These are phyloP conservation scores for Kazachstania kunashirensis DNA, from an alignment of 805 yeast species.

Conservation along the genomic window DNA sequence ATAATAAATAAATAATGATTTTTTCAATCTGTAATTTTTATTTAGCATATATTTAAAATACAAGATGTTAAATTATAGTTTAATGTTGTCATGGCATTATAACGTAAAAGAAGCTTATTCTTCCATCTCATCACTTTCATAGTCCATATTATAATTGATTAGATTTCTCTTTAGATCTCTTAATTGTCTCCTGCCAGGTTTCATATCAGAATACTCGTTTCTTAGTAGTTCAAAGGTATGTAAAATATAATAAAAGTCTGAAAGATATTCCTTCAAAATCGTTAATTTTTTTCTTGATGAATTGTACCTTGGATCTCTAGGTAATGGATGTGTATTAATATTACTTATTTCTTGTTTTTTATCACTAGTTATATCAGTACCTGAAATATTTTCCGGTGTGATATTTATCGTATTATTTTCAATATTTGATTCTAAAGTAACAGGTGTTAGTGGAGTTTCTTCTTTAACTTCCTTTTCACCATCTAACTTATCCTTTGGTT, in stretches of 20 bases:
- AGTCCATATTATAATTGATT: conserved; percentile 13
- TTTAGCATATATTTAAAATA: not conserved
- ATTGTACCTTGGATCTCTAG: conserved; percentile 17
- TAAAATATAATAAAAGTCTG: conserved; percentile 32
- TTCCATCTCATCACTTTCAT: conserved; percentile 10
- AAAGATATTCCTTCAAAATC: conserved; percentile 14
- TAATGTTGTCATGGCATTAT: not conserved
- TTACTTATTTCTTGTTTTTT: conserved; percentile 2
- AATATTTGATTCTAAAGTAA: not conserved
- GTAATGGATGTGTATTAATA: conserved; percentile 13
- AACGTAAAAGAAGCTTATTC: conserved; percentile 5
- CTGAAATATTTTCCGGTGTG: not conserved
- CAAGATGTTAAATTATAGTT: not conserved
- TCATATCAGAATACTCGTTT: conserved; percentile 41
- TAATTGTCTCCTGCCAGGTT: conserved; percentile 21
- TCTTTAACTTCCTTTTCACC: not conserved
- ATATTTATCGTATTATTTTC: not conserved
- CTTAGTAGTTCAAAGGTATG: conserved; percentile 55
- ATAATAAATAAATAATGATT: not conserved
- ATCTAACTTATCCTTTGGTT: conserved; percentile 3
- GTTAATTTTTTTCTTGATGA: conserved; percentile 12
- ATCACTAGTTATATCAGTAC: not conserved
- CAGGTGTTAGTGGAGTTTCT: not conserved
- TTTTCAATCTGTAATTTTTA: too few species aligned
- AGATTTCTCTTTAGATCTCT: conserved; percentile 23